Conservation (phyloP, 2,329 filamentous ascomycete genomes). For the Lasiodiplodia hormozganensis region DNA sequence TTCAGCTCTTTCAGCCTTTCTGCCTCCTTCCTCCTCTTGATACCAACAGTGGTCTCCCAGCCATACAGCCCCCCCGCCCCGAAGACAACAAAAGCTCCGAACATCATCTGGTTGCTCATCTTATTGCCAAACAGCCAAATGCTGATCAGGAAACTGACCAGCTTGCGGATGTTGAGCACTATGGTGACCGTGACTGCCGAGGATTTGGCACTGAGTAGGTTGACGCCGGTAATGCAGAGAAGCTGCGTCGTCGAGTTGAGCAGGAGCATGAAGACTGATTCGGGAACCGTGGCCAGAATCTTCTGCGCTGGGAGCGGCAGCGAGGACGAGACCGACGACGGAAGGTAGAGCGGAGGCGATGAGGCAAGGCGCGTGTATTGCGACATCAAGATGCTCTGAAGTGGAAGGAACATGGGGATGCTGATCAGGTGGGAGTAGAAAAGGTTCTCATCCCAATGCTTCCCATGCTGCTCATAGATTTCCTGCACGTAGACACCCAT, state of each 20-base stretch:
- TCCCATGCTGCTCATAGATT: constrained; percentile 83
- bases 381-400: constrained; percentile 67
- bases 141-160: constrained; percentile 88
- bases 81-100: constrained; percentile 87
- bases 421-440: constrained; percentile 88
- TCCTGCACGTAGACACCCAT: constrained; percentile 96
- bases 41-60: constrained; percentile 66
- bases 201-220: constrained; percentile 85
- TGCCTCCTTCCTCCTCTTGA: constrained; percentile 46
- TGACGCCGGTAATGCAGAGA: constrained; percentile 93
- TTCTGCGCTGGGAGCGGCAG: constrained; percentile 42
- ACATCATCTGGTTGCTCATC: constrained; percentile 75
- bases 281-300: constrained; percentile 56
- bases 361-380: constrained; percentile 69
- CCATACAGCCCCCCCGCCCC: constrained; percentile 90
- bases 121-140: constrained; percentile 94
- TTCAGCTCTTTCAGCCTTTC: constrained; percentile 25
- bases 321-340: constrained; percentile 38
- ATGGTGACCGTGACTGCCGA: constrained; percentile 96
- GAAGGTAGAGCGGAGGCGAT: constrained; percentile 65
- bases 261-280: constrained; percentile 73
- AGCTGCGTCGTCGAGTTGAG: constrained; percentile 91
- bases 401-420: constrained; percentile 76
- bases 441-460: constrained; percentile 92
- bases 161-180: constrained; percentile 91